Conservation (phyloP, 352 stramenopile genomes). For the Phytophthora lateralis region DNA sequence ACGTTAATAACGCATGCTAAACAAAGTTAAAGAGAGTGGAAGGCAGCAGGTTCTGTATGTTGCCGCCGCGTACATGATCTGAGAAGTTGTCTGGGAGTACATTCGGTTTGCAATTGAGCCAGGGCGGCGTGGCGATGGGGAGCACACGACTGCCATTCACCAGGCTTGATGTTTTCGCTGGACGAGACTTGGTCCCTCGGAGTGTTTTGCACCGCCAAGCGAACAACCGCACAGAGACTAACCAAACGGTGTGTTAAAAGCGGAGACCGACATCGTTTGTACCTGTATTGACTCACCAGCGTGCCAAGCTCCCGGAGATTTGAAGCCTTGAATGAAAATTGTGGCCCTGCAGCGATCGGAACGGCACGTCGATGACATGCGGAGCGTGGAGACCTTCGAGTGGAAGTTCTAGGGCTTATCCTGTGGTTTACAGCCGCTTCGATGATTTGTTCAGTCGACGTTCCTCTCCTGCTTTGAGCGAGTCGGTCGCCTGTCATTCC, state of each 20-base stretch:
- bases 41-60: no score
- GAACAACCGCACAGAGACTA: background rate
- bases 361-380: background rate
- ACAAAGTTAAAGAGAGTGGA: no score
- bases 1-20: no score
- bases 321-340: background rate
- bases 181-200: background rate
- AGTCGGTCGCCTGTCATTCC: background rate
- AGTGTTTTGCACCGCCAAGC: background rate
- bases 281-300: background rate
- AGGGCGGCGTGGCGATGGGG: background rate
- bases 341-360: constrained; percentile 1
- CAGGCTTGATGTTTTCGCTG: no score
- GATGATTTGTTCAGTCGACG: background rate
- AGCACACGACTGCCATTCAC: no score
- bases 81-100: no score
- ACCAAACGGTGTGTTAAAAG: background rate
- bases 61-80: no score
- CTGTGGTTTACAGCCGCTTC: background rate
- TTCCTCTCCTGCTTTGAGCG: background rate
- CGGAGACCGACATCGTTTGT: background rate
- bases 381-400: background rate
- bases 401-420: background rate
- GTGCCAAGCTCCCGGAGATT: background rate
- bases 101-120: background rate